Conservation (phyloP, 2,329 filamentous ascomycete species). For the Huntiella moniliformis region DNA sequence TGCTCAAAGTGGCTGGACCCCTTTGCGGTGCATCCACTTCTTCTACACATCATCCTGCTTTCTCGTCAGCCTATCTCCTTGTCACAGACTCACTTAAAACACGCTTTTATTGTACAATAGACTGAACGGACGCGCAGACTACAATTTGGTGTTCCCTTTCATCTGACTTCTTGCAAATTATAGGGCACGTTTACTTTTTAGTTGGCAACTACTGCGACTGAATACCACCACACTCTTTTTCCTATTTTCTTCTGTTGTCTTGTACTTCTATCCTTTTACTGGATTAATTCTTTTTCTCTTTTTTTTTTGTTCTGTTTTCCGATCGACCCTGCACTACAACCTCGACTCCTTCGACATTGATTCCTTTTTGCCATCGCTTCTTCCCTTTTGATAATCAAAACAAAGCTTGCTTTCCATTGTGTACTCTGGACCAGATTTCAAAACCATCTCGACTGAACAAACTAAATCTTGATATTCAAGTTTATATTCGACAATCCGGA, state of each 20-base stretch:
- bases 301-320: not conserved
- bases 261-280: not conserved
- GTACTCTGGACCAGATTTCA: too few species aligned
- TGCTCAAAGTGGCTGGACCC: not conserved
- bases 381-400: not conserved
- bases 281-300: not conserved
- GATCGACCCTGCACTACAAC: not conserved
- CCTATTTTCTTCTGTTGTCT: not conserved
- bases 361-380: not conserved
- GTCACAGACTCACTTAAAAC: constrained; percentile 1
- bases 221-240: not conserved
- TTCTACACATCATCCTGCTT: not conserved
- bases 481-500: too few species aligned
- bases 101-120: not conserved
- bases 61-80: not conserved
- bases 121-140: too few species aligned
- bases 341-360: not conserved
- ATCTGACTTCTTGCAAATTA: not conserved
- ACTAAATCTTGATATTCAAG: too few species aligned
- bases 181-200: not conserved
- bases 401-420: too few species aligned
- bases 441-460: too few species aligned
- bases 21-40: constrained; percentile 2
- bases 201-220: too few species aligned
- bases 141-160: not conserved